A percentile compares a stretch with the other conserved stretches of the same genome.
Conservation (phyloP, 1,139 yeast genomes). For the Arxiozyma heterogenica region DNA sequence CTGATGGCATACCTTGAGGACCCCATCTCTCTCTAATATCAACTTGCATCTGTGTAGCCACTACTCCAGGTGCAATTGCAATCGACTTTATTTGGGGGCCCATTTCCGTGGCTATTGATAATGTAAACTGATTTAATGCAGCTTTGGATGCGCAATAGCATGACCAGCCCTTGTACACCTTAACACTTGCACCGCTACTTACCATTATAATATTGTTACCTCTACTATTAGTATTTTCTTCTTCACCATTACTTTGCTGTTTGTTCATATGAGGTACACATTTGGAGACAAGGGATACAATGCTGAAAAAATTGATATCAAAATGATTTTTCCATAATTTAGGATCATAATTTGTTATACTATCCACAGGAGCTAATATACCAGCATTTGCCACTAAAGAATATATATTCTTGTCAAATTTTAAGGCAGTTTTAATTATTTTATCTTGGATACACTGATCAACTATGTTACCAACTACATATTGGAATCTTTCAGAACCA, state of each 20-base stretch:
- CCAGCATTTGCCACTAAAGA: constrained; percentile 53
- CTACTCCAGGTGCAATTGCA: constrained; percentile 89
- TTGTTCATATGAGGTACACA: constrained; percentile 51
- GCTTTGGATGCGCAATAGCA: constrained; percentile 90
- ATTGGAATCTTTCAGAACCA: constrained; percentile 43
- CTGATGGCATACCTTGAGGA: constrained; percentile 44
- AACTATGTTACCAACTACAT: constrained; percentile 62
- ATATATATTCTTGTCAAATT: constrained; percentile 45
- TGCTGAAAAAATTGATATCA: constrained; percentile 72
- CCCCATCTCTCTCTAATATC: constrained; percentile 59
- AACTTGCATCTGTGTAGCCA: constrained; percentile 77
- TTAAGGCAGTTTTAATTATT: constrained; percentile 42
- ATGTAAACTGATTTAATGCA: constrained; percentile 68
- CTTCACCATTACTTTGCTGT: no score
- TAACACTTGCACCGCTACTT: constrained; percentile 65
- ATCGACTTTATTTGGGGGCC: constrained; percentile 43
- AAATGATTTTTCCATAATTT: constrained; percentile 55
- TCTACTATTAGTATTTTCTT: constrained; percentile 12
- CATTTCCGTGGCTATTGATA: constrained; percentile 61
- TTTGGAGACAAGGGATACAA: constrained; percentile 50
- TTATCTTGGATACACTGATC: constrained; percentile 35
- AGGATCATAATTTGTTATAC: constrained; percentile 35
- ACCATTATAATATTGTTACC: constrained; percentile 52
- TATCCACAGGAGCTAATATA: constrained; percentile 65
- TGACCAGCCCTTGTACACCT: constrained; percentile 54